Conservation (phyloP, 345 rosid species). For the Draba incana region DNA sequence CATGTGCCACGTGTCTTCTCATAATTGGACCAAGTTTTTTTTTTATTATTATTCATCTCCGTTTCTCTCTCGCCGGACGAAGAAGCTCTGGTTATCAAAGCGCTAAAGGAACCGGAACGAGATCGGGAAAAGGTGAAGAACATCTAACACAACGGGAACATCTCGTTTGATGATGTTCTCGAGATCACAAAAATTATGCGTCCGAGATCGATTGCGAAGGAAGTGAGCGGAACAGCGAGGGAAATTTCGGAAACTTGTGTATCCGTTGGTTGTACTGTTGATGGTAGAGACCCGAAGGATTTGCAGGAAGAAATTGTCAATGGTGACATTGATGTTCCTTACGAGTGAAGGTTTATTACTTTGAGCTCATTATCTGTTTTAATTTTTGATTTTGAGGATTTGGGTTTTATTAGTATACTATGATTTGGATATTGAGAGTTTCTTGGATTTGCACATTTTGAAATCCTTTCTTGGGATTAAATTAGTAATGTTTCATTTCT, state of each 20-base stretch:
- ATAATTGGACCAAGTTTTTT: too few species aligned
- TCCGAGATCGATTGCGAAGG: constrained; percentile 64
- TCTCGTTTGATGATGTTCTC: constrained; percentile 59
- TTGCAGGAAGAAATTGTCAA: constrained; percentile 54
- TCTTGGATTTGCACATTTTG: constrained; percentile 30
- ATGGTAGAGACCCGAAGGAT: constrained; percentile 61
- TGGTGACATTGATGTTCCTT: constrained; percentile 58
- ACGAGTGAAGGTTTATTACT: constrained; percentile 33
- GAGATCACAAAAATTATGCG: constrained; percentile 59
- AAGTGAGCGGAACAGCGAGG: constrained; percentile 56
- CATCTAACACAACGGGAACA: constrained; percentile 53
- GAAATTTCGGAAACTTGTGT: constrained; percentile 68
- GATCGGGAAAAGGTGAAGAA: constrained; percentile 59
- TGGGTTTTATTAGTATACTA: constrained; percentile 20
- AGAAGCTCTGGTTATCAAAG: constrained; percentile 54
- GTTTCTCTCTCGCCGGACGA: too few species aligned
- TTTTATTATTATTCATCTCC: too few species aligned
- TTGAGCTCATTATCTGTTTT: neutral
- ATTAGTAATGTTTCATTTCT: constrained; percentile 12
- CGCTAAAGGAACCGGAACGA: constrained; percentile 60
- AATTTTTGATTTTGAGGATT: constrained; percentile 24
- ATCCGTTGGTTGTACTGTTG: constrained; percentile 65
- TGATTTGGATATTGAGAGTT: constrained; percentile 3
- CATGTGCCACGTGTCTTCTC: too few species aligned
- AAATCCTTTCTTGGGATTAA: constrained; percentile 12